A percentile compares a stretch with the other conserved stretches of the same genome.
phyloP scores from a whole-genome alignment of 805 yeast genomes.

The Cyberlindnera mrakii region DNA sequence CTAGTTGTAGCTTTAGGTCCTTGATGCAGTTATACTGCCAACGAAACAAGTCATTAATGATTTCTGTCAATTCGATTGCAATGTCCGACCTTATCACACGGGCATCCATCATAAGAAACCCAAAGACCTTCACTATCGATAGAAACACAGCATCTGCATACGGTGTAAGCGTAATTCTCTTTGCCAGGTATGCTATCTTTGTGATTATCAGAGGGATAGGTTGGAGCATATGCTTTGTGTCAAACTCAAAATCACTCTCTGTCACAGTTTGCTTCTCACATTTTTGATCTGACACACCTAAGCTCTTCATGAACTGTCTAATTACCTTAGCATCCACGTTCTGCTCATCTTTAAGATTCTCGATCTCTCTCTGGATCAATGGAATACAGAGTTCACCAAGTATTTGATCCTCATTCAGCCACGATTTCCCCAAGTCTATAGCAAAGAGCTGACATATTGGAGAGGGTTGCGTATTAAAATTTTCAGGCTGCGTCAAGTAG shows the following conservation, averaged over 20 bases:
- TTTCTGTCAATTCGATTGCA: not conserved
- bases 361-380: not conserved
- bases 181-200: constrained; percentile 5
- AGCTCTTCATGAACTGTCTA: not conserved
- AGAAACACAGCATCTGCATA: not conserved
- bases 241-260: not conserved
- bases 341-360: not conserved
- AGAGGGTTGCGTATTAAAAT: not conserved
- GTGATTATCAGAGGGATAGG: not conserved
- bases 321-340: not conserved
- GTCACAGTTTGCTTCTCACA: not conserved
- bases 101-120: constrained; percentile 9
- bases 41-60: not conserved
- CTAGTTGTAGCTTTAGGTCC: not conserved
- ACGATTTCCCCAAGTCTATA: not conserved
- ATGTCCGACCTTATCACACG: constrained; percentile 1
- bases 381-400: not conserved
- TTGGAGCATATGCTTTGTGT: not conserved
- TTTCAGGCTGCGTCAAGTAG: not conserved
- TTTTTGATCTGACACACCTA: constrained; percentile 1
- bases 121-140: constrained; percentile 1
- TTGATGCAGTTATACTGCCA: not conserved
- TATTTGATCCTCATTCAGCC: not conserved
- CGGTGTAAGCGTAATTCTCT: not conserved
- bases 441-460: not conserved